Percentiles rank a stretch among this genome's conserved stretches.
Conservation (phyloP, 2,329 filamentous ascomycete genomes). For the Calonectria pseudoturangicola region DNA sequence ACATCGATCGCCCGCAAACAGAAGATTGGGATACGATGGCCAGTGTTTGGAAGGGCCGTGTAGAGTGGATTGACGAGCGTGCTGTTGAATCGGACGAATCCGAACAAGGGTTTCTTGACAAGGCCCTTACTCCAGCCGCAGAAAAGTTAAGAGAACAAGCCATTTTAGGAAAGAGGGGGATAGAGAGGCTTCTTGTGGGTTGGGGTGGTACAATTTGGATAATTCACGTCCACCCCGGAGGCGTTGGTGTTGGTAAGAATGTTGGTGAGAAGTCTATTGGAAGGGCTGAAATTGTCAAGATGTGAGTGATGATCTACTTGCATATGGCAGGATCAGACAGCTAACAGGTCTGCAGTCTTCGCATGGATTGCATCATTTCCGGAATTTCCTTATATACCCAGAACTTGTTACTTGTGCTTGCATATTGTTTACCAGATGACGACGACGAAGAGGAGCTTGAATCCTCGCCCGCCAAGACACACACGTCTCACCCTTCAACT, state of each 20-base stretch:
- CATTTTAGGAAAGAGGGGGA: constrained; percentile 66
- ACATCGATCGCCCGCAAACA: constrained; percentile 91
- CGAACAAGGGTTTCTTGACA: constrained; percentile 62
- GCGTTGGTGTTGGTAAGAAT: constrained; percentile 78
- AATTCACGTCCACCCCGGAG: constrained; percentile 89
- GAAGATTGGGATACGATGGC: constrained; percentile 97
- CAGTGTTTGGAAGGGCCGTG: constrained; percentile 92
- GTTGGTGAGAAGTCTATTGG: constrained; percentile 83
- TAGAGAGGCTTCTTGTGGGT: constrained; percentile 91
- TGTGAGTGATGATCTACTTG: constrained; percentile 77
- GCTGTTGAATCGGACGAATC: constrained; percentile 82
- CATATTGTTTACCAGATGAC: constrained; percentile 86
- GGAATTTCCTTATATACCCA: constrained; percentile 97
- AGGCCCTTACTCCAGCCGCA: constrained; percentile 66
- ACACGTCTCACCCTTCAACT: constrained; percentile 66
- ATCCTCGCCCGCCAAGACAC: constrained; percentile 58
- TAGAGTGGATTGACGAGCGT: constrained; percentile 94
- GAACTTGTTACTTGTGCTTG: constrained; percentile 91
- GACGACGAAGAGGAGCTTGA: constrained; percentile 71
- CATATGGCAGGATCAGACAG: constrained; percentile 77
- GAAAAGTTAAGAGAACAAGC: constrained; percentile 70
- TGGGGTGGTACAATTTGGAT: constrained; percentile 99
- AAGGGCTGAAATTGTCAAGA: constrained; percentile 92
- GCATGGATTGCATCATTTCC: constrained; percentile 98
- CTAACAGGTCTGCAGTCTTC: constrained; percentile 76